Base-by-base conservation (phyloP, 345 rosid species). In the Laguncularia racemosa region DNA sequence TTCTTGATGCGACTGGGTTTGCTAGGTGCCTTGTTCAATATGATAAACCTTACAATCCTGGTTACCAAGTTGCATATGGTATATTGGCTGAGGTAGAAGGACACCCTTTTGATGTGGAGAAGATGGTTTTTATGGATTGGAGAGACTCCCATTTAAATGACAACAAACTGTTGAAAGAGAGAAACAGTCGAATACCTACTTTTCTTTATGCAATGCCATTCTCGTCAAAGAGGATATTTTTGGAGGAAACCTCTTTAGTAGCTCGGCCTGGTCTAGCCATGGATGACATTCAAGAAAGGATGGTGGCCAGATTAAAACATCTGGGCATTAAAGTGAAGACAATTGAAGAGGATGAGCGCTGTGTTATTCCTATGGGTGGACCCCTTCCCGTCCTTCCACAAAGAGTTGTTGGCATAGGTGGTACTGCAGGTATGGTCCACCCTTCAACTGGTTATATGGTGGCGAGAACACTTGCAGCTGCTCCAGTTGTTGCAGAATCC, bases 61-160 rank as follows among this genome's bases (percentile, higher is more conserved):
- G 99, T 4, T 89, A 93, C 69, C 99, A 93, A 70, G 89, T 93
- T 50, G 99, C 99, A 0, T 89, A 89, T 52, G 99, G 99, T 48
- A 83, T 93, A 47, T 59, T 93, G 50, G 99, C 97, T 12, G 97
- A 93, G 68, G 99, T 89, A 13, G 98, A 93, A 53, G 88, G 82
- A 48, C 99, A 93, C 57, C 96, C 99, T 0, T 93, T 89, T 45
- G 95, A 93, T 72, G 86, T 83, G 0, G 91, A 93, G 56, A 93
- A 86, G 67, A 93, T 93, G 99, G 66, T 93, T 65, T 93, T 93
- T 44, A 93, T 93, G 97, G 99, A 93, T 43, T 93, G 99, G 99
- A 84, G 99, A 75, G 97, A 93, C 70, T 89, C 67, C 0, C 99
- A 93, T 77, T 75, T 93, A 14, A 69, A 70, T 40, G 56, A 64